These are phyloP conservation scores for Flammula alnicola DNA, from an alignment of 1,284 basidiomycete genomes.

Conservation along the genomic window DNA sequence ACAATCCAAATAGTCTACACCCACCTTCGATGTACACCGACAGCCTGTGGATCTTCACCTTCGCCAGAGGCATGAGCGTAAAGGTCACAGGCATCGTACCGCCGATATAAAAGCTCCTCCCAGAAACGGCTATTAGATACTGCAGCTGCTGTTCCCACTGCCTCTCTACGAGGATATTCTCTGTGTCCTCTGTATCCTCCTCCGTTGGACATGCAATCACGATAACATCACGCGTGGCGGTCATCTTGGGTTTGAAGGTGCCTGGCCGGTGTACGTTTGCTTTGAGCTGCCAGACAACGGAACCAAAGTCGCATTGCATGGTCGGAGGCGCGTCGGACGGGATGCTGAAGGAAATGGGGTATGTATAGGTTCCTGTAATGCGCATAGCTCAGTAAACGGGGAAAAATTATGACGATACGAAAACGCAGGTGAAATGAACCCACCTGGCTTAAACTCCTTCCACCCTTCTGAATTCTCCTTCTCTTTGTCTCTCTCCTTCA, in stretches of 20 bases:
- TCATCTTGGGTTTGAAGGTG: conserved; percentile 77
- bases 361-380: conserved; percentile 84
- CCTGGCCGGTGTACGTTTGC: conserved; percentile 87
- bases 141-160: conserved; percentile 94
- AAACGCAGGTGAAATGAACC: conserved; percentile 25
- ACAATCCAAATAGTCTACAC: conserved; percentile 25
- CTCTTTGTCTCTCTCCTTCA: conserved; percentile 44
- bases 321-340: conserved; percentile 84
- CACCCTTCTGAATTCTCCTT: conserved; percentile 66
- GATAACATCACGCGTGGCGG: conserved; percentile 73
- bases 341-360: conserved; percentile 90
- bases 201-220: conserved; percentile 81
- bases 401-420: conserved; percentile 3
- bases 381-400: neutral
- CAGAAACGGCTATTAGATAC: conserved; percentile 82
- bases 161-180: conserved; percentile 86
- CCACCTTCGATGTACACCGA: conserved; percentile 84
- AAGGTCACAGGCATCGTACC: conserved; percentile 83
- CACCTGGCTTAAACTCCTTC: conserved; percentile 92
- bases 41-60: conserved; percentile 84
- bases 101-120: conserved; percentile 84
- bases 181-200: conserved; percentile 81
- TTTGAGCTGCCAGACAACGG: conserved; percentile 81
- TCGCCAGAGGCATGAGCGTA: conserved; percentile 83
- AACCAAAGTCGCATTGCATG: conserved; percentile 80